A percentile compares a stretch with the other conserved stretches of the same genome.
Conservation (phyloP, 2,329 filamentous ascomycete species). For the Aspergillus hortae region DNA sequence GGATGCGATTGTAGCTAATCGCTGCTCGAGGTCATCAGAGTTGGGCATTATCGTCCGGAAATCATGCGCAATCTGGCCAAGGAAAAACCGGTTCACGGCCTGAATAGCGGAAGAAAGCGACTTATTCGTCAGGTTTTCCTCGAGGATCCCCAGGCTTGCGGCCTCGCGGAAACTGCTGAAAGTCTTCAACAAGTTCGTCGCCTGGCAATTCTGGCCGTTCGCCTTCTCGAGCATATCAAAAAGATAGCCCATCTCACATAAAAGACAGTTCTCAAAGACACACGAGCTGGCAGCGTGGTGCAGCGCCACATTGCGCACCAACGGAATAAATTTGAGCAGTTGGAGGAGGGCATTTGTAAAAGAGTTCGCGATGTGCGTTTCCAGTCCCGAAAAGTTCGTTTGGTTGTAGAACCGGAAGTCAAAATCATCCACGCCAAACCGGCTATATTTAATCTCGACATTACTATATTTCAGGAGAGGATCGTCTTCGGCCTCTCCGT, state of each 20-base stretch:
- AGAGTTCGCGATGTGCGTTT: slow-evolving; percentile 95
- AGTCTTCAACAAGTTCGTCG: slow-evolving; percentile 88
- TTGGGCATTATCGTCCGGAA: slow-evolving; percentile 64
- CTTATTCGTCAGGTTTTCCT: slow-evolving; percentile 72
- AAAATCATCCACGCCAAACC: slow-evolving; percentile 98
- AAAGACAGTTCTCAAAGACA: slow-evolving; percentile 73
- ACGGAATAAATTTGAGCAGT: slow-evolving; percentile 83
- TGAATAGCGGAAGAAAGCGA: slow-evolving; percentile 81
- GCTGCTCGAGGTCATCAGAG: slow-evolving; percentile 67
- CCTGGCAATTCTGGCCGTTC: slow-evolving; percentile 88
- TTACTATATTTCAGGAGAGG: slow-evolving; percentile 86
- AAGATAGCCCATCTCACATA: slow-evolving; percentile 92
- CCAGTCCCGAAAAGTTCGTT: slow-evolving; percentile 83
- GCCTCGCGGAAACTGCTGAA: slow-evolving; percentile 80
- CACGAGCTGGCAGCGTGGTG: slow-evolving; percentile 86
- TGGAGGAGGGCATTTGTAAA: slow-evolving; percentile 93
- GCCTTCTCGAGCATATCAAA: slow-evolving; percentile 99
- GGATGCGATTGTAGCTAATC: slow-evolving; percentile 44
- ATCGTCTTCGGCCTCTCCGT: slow-evolving; percentile 70
- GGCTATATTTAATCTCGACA: slow-evolving; percentile 98
- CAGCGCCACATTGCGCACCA: slow-evolving; percentile 82
- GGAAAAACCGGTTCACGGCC: slow-evolving; percentile 76
- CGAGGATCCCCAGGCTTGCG: slow-evolving; percentile 72
- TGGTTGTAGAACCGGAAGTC: slow-evolving; percentile 98
- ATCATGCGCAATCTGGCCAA: slow-evolving; percentile 76